A percentile compares a stretch with the other conserved stretches of the same genome.
Evolutionary conservation across 1,284 basidiomycete genomes (phyloP).

Genomic region (Leccinum colubrinum): DNA sequence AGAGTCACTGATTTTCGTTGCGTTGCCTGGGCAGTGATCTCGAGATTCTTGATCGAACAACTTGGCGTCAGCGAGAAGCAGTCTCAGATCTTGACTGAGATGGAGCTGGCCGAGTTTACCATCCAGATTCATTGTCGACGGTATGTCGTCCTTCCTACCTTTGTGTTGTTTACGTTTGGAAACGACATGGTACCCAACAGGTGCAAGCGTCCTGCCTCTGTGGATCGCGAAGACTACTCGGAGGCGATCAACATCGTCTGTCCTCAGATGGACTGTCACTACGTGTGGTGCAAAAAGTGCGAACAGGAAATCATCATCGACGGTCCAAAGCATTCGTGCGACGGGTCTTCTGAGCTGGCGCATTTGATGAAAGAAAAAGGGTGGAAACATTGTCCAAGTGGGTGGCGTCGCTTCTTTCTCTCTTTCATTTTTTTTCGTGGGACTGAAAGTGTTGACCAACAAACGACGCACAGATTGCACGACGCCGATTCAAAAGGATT

Average conservation of each 20-base stretch:
- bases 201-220: slow-evolving; percentile 43
- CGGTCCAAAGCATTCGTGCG: slow-evolving; percentile 52
- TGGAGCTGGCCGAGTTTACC: slow-evolving; percentile 53
- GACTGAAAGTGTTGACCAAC: background rate
- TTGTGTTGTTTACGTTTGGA: background rate
- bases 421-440: background rate
- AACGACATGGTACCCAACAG: slow-evolving; percentile 28
- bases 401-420: slow-evolving; percentile 6
- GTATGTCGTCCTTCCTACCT: background rate
- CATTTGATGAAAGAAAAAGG: slow-evolving; percentile 52
- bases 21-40: slow-evolving; percentile 37
- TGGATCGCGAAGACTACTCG: slow-evolving; percentile 49
- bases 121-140: slow-evolving; percentile 41
- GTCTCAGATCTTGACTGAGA: slow-evolving; percentile 47
- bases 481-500: slow-evolving; percentile 54
- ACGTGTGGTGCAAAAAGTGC: slow-evolving; percentile 58
- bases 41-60: slow-evolving; percentile 40
- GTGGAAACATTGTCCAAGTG: slow-evolving; percentile 62
- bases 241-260: slow-evolving; percentile 41
- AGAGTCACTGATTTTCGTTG: background rate
- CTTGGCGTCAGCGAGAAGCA: slow-evolving; percentile 50
- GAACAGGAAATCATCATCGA: slow-evolving; percentile 40
- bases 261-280: slow-evolving; percentile 44
- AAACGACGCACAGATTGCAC: slow-evolving; percentile 46
- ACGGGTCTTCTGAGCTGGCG: slow-evolving; percentile 52